These are phyloP conservation scores for Globisporangium canariense DNA, from an alignment of 352 stramenopile species.

Conservation along the genomic window DNA sequence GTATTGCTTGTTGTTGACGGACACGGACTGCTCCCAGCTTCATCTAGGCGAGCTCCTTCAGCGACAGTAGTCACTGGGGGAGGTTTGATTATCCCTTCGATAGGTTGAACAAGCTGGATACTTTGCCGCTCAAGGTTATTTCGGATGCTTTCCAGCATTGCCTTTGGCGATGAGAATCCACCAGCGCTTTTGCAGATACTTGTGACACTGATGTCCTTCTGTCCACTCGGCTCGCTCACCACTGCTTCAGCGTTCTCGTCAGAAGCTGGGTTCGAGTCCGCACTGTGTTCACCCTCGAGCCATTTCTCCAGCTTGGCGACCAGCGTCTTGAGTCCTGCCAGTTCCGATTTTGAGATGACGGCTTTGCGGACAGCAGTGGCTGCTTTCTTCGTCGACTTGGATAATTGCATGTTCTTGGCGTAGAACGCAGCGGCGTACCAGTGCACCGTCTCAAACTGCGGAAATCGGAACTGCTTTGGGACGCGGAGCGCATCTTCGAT, in stretches of 20 bases:
- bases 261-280: neutral
- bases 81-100: neutral
- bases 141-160: conserved; percentile 16
- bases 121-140: neutral
- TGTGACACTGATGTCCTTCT: conserved; percentile 16
- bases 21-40: conserved; percentile 34
- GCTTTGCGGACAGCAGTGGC: neutral
- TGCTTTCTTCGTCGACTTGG: conserved; percentile 11
- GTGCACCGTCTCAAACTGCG: conserved; percentile 28
- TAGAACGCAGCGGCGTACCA: conserved; percentile 40
- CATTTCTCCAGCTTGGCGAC: conserved; percentile 22
- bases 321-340: conserved; percentile 18
- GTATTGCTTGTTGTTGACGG: conserved; percentile 33
- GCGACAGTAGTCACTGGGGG: neutral
- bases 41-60: conserved; percentile 14
- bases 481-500: conserved; percentile 29
- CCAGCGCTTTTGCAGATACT: conserved; percentile 18
- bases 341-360: conserved; percentile 26
- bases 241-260: neutral
- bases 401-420: conserved; percentile 20
- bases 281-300: conserved; percentile 7
- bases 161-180: conserved; percentile 5
- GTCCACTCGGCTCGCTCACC: conserved; percentile 7
- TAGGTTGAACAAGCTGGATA: neutral
- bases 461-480: conserved; percentile 30